These are phyloP conservation scores for Cochlearia excelsa DNA, from an alignment of 345 rosid genomes.

Conservation along the genomic window DNA sequence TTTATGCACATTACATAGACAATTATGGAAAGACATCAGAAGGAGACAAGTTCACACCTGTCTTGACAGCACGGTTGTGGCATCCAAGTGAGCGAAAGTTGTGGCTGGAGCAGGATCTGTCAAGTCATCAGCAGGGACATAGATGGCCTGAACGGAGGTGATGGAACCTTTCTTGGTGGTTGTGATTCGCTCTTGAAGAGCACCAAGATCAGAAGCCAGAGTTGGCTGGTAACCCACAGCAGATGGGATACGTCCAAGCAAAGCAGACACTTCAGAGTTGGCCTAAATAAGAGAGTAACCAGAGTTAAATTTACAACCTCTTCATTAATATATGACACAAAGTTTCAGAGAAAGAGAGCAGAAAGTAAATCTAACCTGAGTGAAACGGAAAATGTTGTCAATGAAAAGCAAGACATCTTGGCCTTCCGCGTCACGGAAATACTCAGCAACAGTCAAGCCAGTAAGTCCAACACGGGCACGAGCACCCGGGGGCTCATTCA, in stretches of 20 bases:
- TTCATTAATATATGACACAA: background rate
- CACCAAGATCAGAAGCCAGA: constrained; percentile 98
- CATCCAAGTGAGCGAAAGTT: constrained; percentile 98
- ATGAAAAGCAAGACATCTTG: constrained; percentile 98
- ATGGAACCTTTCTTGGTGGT: constrained; percentile 99
- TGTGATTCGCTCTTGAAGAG: constrained; percentile 97
- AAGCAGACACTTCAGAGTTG: constrained; percentile 98
- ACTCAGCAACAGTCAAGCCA: constrained; percentile 95
- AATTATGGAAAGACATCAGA: background rate
- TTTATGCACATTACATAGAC: background rate
- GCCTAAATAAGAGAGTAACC: constrained; percentile 48
- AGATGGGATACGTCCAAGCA: constrained; percentile 99
- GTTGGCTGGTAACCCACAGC: constrained; percentile 99
- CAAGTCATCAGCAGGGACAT: constrained; percentile 99
- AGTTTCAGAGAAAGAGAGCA: background rate
- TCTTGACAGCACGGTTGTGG: constrained; percentile 94
- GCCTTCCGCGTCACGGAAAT: constrained; percentile 98
- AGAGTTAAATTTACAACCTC: background rate
- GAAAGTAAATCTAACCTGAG: constrained; percentile 46
- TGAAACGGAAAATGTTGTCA: constrained; percentile 95
- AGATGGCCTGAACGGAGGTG: constrained; percentile 97
- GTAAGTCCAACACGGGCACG: constrained; percentile 99
- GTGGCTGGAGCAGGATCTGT: constrained; percentile 99
- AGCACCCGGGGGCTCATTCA: constrained; percentile 99
- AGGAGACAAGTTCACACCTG: constrained; percentile 48